Evolutionary conservation across 2,329 filamentous ascomycete species (phyloP).

Genomic region (Aspergillus japonicus): DNA sequence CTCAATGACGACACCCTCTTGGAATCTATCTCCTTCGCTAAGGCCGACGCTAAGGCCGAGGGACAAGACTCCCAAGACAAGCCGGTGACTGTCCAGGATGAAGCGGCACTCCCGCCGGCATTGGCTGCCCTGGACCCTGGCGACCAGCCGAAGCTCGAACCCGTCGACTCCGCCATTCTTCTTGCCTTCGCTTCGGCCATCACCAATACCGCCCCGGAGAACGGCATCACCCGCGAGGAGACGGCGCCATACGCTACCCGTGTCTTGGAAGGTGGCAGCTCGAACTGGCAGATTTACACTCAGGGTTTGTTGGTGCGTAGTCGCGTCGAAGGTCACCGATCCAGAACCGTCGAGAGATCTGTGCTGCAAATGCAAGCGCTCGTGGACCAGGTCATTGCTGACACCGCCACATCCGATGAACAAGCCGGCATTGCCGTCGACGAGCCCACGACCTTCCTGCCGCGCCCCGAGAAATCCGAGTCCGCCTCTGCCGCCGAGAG

Average conservation of each 20-base stretch:
- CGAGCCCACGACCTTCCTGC: slow-evolving; percentile 75
- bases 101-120: slow-evolving; percentile 56
- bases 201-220: slow-evolving; percentile 80
- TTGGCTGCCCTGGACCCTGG: slow-evolving; percentile 70
- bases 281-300: slow-evolving; percentile 98
- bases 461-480: slow-evolving; percentile 70
- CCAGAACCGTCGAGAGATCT: slow-evolving; percentile 83
- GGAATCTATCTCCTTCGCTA: slow-evolving; percentile 78
- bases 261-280: slow-evolving; percentile 82
- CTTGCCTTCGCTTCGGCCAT: slow-evolving; percentile 78
- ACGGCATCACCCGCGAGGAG: slow-evolving; percentile 88
- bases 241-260: slow-evolving; percentile 87
- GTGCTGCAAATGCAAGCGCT: slow-evolving; percentile 91
- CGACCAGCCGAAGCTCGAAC: slow-evolving; percentile 75
- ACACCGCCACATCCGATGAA: slow-evolving; percentile 60
- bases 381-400: slow-evolving; percentile 90
- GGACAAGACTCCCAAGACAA: slow-evolving; percentile 42
- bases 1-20: slow-evolving; percentile 92
- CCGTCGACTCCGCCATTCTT: slow-evolving; percentile 86
- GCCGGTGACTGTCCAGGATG: slow-evolving; percentile 39
- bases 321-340: slow-evolving; percentile 82
- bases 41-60: slow-evolving; percentile 55
- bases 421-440: slow-evolving; percentile 33
- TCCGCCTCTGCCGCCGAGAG: slow-evolving; percentile 72
- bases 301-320: slow-evolving; percentile 87